Evolutionary conservation across 1,284 basidiomycete species (phyloP), one percentile per base, ranked within the genome.

Genomic region (Abortiporus biennis): DNA sequence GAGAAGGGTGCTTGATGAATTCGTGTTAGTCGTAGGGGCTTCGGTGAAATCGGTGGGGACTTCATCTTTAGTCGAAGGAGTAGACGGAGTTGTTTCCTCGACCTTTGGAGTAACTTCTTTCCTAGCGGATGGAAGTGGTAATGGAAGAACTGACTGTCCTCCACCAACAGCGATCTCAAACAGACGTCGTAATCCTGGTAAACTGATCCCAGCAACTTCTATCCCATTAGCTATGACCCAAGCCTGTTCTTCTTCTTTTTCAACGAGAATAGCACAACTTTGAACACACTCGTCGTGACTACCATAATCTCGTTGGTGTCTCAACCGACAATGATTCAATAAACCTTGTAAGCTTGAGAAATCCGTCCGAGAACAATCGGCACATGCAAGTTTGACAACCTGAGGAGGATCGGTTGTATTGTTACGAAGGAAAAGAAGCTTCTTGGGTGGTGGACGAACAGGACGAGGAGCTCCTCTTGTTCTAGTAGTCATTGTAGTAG

Each of bases 271-370:
- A 15, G 81, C 80, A 51, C 81, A 85, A 19, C 72, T 73, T 43
- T 72, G 70, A 8, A 88, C 76, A 50, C 84, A 86, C 42, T 82
- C 78, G 40, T 88, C 85, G 50, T 88, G 85, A 21, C 76, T 82
- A 6, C 77, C 80, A 69, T 78, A 88, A 50, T 83, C 81, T 36
- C 78, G 65, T 15, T 66, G 62, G 55, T 88, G 85, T 2, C 74
- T 68, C 22, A 85, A 65, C 9, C 85, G 78, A 43, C 77, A 81
- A 53, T 88, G 85, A 49, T 87, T 88, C 20, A 86, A 66, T 17
- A 88, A 69, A 2, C 85, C 85, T 57, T 88, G 85, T 1, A 87
- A 67, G n/a, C 74, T 79, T 11, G 76, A 78, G 53, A 88, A 87
- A 12, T 80, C 67, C 1, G 72, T 75, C 33, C 80, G 74, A 15